These are phyloP conservation scores for Poa annua DNA, from an alignment of 176 grass and related monocot species.

Conservation along the genomic window DNA sequence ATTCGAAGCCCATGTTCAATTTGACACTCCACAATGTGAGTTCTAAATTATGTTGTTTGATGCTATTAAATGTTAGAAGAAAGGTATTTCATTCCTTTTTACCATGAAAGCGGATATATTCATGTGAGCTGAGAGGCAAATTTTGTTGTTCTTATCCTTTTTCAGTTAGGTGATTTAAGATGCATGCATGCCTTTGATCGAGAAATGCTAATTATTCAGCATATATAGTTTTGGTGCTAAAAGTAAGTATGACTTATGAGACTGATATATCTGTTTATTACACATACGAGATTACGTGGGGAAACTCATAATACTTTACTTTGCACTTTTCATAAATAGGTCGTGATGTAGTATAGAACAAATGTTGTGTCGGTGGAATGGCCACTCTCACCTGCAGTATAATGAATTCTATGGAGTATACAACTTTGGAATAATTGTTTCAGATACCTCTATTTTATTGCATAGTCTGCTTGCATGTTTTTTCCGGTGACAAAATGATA, in stretches of 20 bases:
- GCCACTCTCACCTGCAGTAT: no score
- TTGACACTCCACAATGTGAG: neutral
- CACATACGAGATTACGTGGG: no score
- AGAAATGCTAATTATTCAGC: neutral
- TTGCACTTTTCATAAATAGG: no score
- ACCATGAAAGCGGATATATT: neutral
- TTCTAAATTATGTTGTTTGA: neutral
- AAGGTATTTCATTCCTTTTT: neutral
- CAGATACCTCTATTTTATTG: neutral
- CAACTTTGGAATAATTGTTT: neutral
- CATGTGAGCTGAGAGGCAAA: neutral
- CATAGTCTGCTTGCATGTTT: no score
- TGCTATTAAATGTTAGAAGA: neutral
- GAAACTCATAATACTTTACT: no score
- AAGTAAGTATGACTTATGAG: neutral
- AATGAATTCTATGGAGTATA: neutral
- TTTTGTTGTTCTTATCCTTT: neutral
- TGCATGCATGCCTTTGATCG: neutral
- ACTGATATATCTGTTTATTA: no score
- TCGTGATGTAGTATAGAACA: no score
- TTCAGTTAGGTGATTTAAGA: neutral
- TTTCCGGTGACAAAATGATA: no score
- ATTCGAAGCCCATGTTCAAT: neutral
- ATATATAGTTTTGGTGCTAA: neutral
- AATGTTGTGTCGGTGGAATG: no score